Conservation (phyloP, 768 basidiomycete genomes). For the Lactifluus rugatus region DNA sequence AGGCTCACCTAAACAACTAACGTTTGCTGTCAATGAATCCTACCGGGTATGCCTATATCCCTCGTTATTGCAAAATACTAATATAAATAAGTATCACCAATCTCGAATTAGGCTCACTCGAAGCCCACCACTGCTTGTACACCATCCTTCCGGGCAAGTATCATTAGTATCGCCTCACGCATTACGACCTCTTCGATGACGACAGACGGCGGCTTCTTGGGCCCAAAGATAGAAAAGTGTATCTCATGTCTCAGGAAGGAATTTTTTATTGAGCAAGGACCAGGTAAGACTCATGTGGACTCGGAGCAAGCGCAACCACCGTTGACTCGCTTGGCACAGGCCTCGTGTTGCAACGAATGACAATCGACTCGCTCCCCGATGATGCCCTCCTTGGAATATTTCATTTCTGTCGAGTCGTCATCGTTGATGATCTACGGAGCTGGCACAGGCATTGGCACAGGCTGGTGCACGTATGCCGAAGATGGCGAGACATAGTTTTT, state of each 20-base stretch:
- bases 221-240: background rate
- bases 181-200: background rate
- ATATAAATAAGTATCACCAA: no score
- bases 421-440: no score
- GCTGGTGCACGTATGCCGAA: no score
- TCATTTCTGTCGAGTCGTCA: background rate
- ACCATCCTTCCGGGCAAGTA: background rate
- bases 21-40: no score
- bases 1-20: no score
- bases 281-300: background rate
- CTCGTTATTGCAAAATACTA: no score
- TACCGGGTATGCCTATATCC: no score
- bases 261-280: background rate
- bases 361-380: background rate
- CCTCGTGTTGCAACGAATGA: background rate
- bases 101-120: background rate
- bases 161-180: background rate
- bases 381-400: background rate
- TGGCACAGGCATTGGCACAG: no score
- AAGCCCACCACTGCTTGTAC: background rate
- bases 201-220: background rate
- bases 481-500: no score
- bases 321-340: background rate
- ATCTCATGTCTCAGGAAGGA: background rate
- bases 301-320: background rate